These are phyloP conservation scores for Takakia lepidozioides DNA, from an alignment of 225 moss, liverwort and hornwort genomes.

Conservation along the genomic window DNA sequence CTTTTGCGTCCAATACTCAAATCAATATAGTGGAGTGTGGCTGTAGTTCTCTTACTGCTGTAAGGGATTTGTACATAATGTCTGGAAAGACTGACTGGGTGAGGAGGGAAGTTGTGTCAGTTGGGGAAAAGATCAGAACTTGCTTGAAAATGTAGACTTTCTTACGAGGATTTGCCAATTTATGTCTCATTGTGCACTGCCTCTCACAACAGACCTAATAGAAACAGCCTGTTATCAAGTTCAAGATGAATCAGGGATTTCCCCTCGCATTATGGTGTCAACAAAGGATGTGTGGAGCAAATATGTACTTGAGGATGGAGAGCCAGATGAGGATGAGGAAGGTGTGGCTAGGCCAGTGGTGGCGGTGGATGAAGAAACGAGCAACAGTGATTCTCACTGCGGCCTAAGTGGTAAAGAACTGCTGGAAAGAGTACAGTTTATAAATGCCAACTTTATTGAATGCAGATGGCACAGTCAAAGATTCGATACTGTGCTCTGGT, in stretches of 20 bases:
- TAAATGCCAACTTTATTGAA: slow-evolving; percentile 57
- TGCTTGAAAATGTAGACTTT: too few relatives aligned
- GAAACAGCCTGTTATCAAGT: slow-evolving; percentile 52
- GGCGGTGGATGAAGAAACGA: slow-evolving; percentile 2
- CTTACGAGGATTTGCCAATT: too few relatives aligned
- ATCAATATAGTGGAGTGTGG: too few relatives aligned
- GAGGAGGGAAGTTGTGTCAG: too few relatives aligned
- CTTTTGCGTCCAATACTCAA: too few relatives aligned
- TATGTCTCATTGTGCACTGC: slow-evolving; percentile 3
- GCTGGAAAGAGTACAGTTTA: slow-evolving; percentile 55
- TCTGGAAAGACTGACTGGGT: too few relatives aligned
- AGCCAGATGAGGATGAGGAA: slow-evolving; percentile 11
- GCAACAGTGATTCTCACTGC: slow-evolving; percentile 7
- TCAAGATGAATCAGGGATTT: slow-evolving; percentile 25
- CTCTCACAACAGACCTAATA: slow-evolving; percentile 36
- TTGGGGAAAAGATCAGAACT: too few relatives aligned
- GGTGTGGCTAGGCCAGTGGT: slow-evolving; percentile 8
- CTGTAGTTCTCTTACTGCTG: too few relatives aligned
- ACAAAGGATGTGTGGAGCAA: slow-evolving; percentile 29
- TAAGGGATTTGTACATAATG: too few relatives aligned
- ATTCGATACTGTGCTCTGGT: slow-evolving; percentile 84
- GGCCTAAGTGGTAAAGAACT: slow-evolving; percentile 37
- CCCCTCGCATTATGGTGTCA: slow-evolving; percentile 11
- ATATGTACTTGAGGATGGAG: slow-evolving; percentile 17
- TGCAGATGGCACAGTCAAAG: slow-evolving; percentile 30